Base-by-base conservation (phyloP, 345 rosid genomes). In the Eucalyptus leucophloia region DNA sequence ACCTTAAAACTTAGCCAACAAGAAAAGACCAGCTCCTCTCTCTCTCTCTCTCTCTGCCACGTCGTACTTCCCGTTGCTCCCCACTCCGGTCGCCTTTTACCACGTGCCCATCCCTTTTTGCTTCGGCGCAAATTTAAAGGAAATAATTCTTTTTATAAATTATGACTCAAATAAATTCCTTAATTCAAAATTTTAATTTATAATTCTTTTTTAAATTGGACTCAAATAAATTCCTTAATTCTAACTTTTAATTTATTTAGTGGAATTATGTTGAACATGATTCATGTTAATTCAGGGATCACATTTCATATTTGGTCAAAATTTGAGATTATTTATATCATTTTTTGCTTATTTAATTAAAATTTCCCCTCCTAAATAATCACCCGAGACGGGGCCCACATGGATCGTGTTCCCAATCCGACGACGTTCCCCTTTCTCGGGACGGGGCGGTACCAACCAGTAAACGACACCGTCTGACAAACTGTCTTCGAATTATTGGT, bases 21-120 rank as follows among this genome's bases (percentile, higher is more conserved):
- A 77, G 85, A 77, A 77, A 77, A 77, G 85, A 0, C 17, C 32
- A 30, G 26, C 44, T 53, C 58, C 58, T 53, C 58, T 53, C 58
- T 49, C 18, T 49, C 53, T 50, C 8, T 51, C 56, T 11, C 83
- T 37, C 47, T 77, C 49, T 37, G 93, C 94, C 94, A 93, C 94
- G 94, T 93, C 92, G 88, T 9, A 60, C 86, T 72, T 49, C 58
- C 92, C 92, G 94, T 92, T 91, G 88, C 92, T 26, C 60, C 89
- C 51, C n/a, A 28, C 13, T 40, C 15, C 88, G 72, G 24, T 18
- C 26, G 13, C 37, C 12, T 47, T 86, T 86, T 34, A 32, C 86
- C 49, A 88, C 93, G 92, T 90, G 93, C 65, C 89, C 94, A 92
- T 51, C 54, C 88, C 88, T 87, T 49, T 13, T 86, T 2, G 83